Evolutionary conservation across 2,329 filamentous ascomycete species (phyloP).

Genomic region (Sclerotinia borealis): DNA sequence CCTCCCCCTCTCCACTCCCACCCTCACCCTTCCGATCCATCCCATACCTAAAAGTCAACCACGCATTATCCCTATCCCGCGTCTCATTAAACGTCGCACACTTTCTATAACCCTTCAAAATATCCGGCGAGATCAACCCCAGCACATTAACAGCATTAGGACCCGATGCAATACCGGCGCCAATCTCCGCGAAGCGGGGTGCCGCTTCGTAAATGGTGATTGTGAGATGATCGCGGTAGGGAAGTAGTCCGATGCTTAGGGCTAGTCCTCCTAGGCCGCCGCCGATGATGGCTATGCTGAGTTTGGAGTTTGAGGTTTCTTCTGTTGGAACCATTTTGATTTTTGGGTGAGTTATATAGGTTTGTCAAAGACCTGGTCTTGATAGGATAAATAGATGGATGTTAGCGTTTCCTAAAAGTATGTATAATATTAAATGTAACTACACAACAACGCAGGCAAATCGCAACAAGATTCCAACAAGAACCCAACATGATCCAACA

Average conservation of each 20-base stretch:
- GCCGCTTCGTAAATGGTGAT: conserved; percentile 23
- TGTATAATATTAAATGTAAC: no score
- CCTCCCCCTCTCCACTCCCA: neutral
- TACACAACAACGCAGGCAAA: no score
- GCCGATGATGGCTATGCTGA: conserved; percentile 21
- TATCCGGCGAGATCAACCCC: conserved; percentile 16
- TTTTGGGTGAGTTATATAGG: no score
- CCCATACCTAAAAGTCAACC: conserved; percentile 4
- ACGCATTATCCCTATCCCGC: conserved; percentile 21
- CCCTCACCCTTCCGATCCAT: neutral
- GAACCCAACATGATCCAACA: no score
- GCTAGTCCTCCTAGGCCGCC: conserved; percentile 24
- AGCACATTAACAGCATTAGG: conserved; percentile 18
- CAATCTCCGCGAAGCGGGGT: conserved; percentile 19
- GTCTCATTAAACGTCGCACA: conserved; percentile 19
- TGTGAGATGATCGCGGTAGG: conserved; percentile 3
- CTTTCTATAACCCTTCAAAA: conserved; percentile 16
- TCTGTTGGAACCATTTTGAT: no score
- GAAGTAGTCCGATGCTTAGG: conserved; percentile 18
- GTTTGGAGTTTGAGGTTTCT: neutral
- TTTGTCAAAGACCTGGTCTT: no score
- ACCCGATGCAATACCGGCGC: conserved; percentile 21
- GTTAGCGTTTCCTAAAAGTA: no score
- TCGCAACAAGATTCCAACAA: no score
- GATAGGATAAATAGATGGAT: no score